These are phyloP conservation scores for Apiosordaria backusii DNA, from an alignment of 495 filamentous ascomycete species.

Conservation along the genomic window DNA sequence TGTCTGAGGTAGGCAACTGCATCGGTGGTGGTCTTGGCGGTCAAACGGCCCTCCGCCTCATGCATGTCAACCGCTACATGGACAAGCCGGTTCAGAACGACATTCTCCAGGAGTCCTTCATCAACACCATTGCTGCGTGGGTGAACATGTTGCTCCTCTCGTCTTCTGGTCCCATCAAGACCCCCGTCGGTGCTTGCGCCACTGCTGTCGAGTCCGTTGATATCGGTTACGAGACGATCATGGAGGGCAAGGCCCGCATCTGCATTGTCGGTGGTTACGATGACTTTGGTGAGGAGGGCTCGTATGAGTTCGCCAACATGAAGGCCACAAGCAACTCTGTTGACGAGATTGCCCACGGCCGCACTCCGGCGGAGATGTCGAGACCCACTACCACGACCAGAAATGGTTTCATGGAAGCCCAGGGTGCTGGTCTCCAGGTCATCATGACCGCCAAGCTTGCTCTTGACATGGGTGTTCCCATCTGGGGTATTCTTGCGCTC, in stretches of 20 bases:
- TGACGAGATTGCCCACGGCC: slow-evolving; percentile 91
- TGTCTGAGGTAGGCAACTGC: slow-evolving; percentile 98
- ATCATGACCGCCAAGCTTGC: slow-evolving; percentile 97
- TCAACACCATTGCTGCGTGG: slow-evolving; percentile 99
- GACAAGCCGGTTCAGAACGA: slow-evolving; percentile 99
- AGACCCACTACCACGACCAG: slow-evolving; percentile 93
- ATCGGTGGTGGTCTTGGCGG: slow-evolving; percentile 97
- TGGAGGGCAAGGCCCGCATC: slow-evolving; percentile 93
- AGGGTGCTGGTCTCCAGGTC: slow-evolving; percentile 95
- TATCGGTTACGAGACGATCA: slow-evolving; percentile 95
- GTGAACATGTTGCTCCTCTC: slow-evolving; percentile 98
- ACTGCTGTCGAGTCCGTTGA: slow-evolving; percentile 97
- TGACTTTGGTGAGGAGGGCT: slow-evolving; percentile 98
- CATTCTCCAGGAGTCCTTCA: slow-evolving; percentile 98
- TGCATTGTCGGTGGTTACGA: slow-evolving; percentile 98
- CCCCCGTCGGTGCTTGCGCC: slow-evolving; percentile 94
- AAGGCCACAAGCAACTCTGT: slow-evolving; percentile 97
- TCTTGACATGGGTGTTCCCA: slow-evolving; percentile 97
- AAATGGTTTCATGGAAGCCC: slow-evolving; percentile 99
- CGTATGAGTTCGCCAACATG: slow-evolving; percentile 99
- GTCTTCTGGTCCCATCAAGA: slow-evolving; percentile 97
- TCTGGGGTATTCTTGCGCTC: slow-evolving; percentile 89
- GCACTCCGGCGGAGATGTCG: slow-evolving; percentile 96
- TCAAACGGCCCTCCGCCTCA: slow-evolving; percentile 83
- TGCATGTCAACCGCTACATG: slow-evolving; percentile 97